Conservation (phyloP, 169 alveolate species). For the Eimeria tenella region DNA sequence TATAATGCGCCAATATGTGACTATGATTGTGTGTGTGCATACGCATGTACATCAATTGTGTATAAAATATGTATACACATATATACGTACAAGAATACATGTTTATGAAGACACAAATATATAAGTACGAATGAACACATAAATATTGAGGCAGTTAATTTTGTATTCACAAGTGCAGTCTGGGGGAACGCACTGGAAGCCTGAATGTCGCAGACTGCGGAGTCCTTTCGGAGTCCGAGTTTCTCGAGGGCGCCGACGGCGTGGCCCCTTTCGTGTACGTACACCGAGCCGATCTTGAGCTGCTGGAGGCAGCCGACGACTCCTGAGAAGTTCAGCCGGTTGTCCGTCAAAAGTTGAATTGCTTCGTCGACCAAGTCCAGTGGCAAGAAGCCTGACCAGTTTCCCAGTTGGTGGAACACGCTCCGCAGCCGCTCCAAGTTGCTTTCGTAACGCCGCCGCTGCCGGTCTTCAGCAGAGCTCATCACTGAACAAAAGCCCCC, state of each 20-base stretch:
- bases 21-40: too few species aligned
- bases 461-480: background rate
- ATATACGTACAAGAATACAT: background rate
- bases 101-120: background rate
- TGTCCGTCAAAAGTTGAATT: constrained; percentile 82
- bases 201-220: constrained; percentile 73
- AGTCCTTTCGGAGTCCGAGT: constrained; percentile 63
- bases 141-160: too few species aligned
- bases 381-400: constrained; percentile 82
- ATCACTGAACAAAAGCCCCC: background rate
- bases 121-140: too few species aligned
- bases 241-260: constrained; percentile 44
- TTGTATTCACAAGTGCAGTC: background rate
- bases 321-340: constrained; percentile 82
- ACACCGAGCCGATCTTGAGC: constrained; percentile 66
- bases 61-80: background rate
- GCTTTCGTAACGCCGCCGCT: constrained; percentile 44
- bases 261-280: constrained; percentile 64
- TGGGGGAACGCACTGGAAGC: constrained; percentile 58
- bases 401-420: constrained; percentile 81
- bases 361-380: constrained; percentile 84
- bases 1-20: too few species aligned
- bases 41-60: too few species aligned
- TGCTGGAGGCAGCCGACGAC: constrained; percentile 81
- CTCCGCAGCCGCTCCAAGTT: constrained; percentile 75